phyloP scores from a whole-genome alignment of 768 basidiomycete species.

The Leucocoprinus leucothites region DNA sequence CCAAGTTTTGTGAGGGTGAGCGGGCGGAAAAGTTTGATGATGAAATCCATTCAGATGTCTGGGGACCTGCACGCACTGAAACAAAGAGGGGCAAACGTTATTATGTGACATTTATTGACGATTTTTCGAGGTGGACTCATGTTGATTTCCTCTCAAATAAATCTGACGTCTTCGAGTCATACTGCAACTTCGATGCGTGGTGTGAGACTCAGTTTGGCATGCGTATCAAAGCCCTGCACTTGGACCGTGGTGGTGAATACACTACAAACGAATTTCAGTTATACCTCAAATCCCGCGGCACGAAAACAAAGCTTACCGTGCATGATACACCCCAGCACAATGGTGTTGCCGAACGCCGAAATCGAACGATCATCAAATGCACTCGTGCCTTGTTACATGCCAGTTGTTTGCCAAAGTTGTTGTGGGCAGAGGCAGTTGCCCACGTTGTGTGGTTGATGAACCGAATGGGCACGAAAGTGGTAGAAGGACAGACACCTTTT shows the following conservation, averaged over 20 bases:
- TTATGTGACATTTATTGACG: too few species aligned
- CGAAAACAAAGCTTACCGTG: constrained; percentile 30
- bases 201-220: constrained; percentile 26
- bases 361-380: constrained; percentile 31
- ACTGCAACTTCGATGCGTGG: constrained; percentile 30
- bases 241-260: constrained; percentile 44
- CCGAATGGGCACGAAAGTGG: constrained; percentile 21
- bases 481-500: constrained; percentile 26
- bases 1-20: too few species aligned
- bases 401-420: constrained; percentile 27
- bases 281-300: constrained; percentile 34
- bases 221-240: constrained; percentile 31
- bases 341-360: constrained; percentile 39
- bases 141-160: too few species aligned
- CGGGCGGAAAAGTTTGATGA: too few species aligned
- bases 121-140: too few species aligned
- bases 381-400: constrained; percentile 32
- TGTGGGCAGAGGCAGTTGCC: constrained; percentile 36
- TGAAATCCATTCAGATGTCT: too few species aligned
- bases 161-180: constrained; percentile 23
- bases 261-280: constrained; percentile 28
- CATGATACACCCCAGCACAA: constrained; percentile 44
- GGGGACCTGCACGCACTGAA: too few species aligned
- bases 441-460: constrained; percentile 37
- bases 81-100: too few species aligned